These are phyloP conservation scores for Apiotrichum siamense DNA, from an alignment of 1,284 basidiomycete species.

Conservation along the genomic window DNA sequence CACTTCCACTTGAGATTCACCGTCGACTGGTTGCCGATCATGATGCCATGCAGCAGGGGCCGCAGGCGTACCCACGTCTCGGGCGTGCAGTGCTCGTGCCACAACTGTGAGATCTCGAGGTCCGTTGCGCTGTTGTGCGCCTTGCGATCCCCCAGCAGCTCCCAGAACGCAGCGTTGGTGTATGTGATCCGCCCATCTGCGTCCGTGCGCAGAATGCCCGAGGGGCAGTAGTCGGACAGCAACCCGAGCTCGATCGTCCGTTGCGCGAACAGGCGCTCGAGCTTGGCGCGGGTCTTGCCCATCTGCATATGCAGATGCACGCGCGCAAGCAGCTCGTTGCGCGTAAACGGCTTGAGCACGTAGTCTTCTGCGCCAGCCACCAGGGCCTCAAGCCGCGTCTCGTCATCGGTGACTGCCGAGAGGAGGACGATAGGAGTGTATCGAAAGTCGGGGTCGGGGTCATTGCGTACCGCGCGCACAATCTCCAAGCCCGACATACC, in stretches of 20 bases:
- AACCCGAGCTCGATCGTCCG: constrained; percentile 37
- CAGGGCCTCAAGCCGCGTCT: constrained; percentile 33
- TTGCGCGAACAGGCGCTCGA: constrained; percentile 35
- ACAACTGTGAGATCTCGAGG: too few relatives aligned
- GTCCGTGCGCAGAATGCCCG: constrained; percentile 32
- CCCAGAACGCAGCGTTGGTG: constrained; percentile 31
- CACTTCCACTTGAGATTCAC: constrained; percentile 33
- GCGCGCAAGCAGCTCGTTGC: constrained; percentile 48
- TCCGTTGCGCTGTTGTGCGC: too few relatives aligned
- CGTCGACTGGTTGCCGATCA: constrained; percentile 15
- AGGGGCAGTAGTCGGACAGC: constrained; percentile 31
- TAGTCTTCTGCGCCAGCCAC: constrained; percentile 49
- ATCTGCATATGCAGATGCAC: constrained; percentile 43
- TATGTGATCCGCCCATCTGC: constrained; percentile 27
- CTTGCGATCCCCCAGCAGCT: constrained; percentile 20
- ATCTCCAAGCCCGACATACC: constrained; percentile 32
- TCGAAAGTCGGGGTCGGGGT: constrained; percentile 11
- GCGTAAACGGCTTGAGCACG: constrained; percentile 43
- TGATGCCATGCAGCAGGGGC: not conserved
- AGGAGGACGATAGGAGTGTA: constrained; percentile 31
- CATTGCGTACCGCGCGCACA: constrained; percentile 19
- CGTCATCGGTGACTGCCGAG: constrained; percentile 32
- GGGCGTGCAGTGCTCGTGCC: too few relatives aligned
- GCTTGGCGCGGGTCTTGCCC: constrained; percentile 36
- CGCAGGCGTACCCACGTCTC: constrained; percentile 7